phyloP scores from a whole-genome alignment of 805 yeast genomes.

The Lipomyces lipofer region DNA sequence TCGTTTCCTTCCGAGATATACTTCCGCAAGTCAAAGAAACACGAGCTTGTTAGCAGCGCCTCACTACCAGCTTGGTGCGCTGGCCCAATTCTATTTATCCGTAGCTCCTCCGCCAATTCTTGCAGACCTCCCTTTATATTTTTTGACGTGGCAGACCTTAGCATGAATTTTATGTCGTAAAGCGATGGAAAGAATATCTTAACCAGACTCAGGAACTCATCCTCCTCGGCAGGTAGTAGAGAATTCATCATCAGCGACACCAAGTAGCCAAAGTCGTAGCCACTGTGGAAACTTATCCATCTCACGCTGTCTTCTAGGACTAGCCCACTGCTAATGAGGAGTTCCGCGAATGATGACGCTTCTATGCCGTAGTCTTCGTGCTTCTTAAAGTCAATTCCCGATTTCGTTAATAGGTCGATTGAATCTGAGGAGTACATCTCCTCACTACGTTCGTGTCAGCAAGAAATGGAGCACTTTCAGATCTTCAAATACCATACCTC shows the following conservation, averaged over 20 bases:
- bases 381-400: constrained; percentile 78
- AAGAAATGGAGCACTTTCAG: no score
- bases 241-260: constrained; percentile 73
- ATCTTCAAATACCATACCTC: constrained; percentile 33
- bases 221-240: constrained; percentile 75
- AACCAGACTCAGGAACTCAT: constrained; percentile 73
- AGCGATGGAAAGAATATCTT: constrained; percentile 74
- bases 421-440: constrained; percentile 91
- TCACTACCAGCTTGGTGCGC: constrained; percentile 49
- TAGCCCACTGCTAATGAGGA: constrained; percentile 82
- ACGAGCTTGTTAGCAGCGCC: constrained; percentile 44
- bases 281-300: constrained; percentile 92
- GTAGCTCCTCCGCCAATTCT: constrained; percentile 48
- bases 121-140: constrained; percentile 38
- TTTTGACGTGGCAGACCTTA: constrained; percentile 38
- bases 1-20: constrained; percentile 29
- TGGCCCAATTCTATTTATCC: constrained; percentile 40
- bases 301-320: constrained; percentile 67
- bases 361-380: constrained; percentile 79
- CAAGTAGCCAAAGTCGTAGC: constrained; percentile 92
- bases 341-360: constrained; percentile 75
- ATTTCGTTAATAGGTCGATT: constrained; percentile 70
- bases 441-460: constrained; percentile 14
- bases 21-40: constrained; percentile 45
- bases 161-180: constrained; percentile 69